Evolutionary conservation across 1,284 basidiomycete species (phyloP).

Genomic region (Cutaneotrichosporon dermatis): DNA sequence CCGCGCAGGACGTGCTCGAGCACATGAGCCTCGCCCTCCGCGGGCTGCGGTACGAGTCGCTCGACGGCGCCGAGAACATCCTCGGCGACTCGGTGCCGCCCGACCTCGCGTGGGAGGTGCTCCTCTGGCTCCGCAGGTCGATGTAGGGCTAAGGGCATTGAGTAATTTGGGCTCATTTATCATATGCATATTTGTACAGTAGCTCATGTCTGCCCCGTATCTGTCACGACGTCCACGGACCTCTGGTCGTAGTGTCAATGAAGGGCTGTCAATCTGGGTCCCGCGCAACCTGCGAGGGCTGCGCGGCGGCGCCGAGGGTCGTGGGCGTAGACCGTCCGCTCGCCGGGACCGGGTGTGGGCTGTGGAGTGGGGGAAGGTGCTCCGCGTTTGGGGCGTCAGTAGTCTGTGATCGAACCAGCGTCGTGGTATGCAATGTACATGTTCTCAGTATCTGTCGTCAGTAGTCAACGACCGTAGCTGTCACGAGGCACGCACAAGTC

Average conservation of each 20-base stretch:
- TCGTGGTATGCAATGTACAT: background rate
- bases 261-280: slow-evolving; percentile 32
- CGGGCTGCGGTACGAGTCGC: slow-evolving; percentile 44
- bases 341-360: too few species aligned
- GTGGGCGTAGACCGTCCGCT: background rate
- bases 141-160: slow-evolving; percentile 27
- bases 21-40: slow-evolving; percentile 34
- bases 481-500: too few species aligned
- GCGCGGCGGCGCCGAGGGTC: background rate
- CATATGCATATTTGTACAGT: background rate
- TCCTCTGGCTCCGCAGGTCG: slow-evolving; percentile 38
- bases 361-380: too few species aligned
- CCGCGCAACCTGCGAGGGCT: slow-evolving; percentile 14
- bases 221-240: slow-evolving; percentile 47
- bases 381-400: too few species aligned
- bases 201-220: slow-evolving; percentile 47
- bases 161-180: too few species aligned
- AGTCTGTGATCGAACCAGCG: too few species aligned
- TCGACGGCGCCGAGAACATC: slow-evolving; percentile 36
- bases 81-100: slow-evolving; percentile 14
- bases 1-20: slow-evolving; percentile 30
- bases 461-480: too few species aligned
- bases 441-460: background rate
- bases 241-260: slow-evolving; percentile 40
- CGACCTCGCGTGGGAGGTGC: slow-evolving; percentile 31